Evolutionary conservation across 352 stramenopile genomes (phyloP).

Genomic region (Globisporangium viniferum): DNA sequence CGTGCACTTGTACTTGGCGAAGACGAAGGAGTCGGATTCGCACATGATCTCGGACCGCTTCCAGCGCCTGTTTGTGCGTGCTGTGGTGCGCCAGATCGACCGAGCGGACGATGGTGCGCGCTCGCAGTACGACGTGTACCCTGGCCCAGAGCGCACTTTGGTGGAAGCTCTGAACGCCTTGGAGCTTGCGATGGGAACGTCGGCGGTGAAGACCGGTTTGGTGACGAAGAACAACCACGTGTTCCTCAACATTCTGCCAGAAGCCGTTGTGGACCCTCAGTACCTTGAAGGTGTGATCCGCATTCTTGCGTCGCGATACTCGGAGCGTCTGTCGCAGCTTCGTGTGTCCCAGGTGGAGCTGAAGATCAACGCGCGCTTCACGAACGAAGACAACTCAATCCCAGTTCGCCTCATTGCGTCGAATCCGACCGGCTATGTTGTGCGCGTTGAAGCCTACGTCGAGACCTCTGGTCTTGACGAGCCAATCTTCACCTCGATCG

Average conservation of each 20-base stretch:
- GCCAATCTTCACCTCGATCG: conserved; percentile 90
- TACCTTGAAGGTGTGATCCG: conserved; percentile 96
- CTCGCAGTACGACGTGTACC: conserved; percentile 89
- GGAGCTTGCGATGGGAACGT: conserved; percentile 94
- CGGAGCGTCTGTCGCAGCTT: conserved; percentile 89
- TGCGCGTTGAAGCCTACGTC: conserved; percentile 99
- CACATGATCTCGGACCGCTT: conserved; percentile 86
- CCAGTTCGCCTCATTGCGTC: conserved; percentile 94
- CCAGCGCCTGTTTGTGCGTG: conserved; percentile 95
- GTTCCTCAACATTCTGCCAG: conserved; percentile 98
- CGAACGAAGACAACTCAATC: conserved; percentile 91
- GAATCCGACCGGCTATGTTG: conserved; percentile 98
- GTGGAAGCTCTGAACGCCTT: conserved; percentile 98
- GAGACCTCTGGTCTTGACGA: conserved; percentile 89
- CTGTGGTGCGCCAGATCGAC: conserved; percentile 91
- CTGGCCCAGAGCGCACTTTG: conserved; percentile 96
- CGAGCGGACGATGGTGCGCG: conserved; percentile 62
- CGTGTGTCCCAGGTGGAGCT: conserved; percentile 96
- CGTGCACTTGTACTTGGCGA: conserved; percentile 98
- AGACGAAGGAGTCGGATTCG: conserved; percentile 83
- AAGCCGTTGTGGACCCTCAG: conserved; percentile 93
- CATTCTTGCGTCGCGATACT: conserved; percentile 84
- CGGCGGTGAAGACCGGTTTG: conserved; percentile 74
- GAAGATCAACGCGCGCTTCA: conserved; percentile 94
- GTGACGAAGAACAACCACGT: conserved; percentile 97